Conservation (phyloP, 768 basidiomycete species). For the Fomitopsis serialis region DNA sequence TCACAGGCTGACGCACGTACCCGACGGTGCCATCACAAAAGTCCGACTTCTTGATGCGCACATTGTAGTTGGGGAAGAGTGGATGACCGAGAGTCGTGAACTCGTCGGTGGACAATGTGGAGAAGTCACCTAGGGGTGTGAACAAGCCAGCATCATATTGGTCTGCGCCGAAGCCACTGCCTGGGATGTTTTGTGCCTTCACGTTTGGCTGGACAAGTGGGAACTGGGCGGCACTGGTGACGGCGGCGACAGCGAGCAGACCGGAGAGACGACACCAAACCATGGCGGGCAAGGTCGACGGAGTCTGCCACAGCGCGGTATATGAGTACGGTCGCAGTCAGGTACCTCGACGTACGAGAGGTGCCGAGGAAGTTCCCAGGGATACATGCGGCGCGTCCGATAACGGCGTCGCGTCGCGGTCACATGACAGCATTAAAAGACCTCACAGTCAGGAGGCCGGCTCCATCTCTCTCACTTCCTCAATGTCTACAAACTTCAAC, state of each 20-base stretch:
- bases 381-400: not conserved
- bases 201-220: not conserved
- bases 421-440: not conserved
- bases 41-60: constrained; percentile 35
- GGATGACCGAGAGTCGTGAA: constrained; percentile 35
- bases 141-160: constrained; percentile 26
- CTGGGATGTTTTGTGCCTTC: too few relatives aligned
- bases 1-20: constrained; percentile 10
- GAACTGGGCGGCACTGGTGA: not conserved
- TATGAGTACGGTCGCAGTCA: not conserved
- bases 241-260: not conserved
- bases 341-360: not conserved
- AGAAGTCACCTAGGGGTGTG: constrained; percentile 26
- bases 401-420: not conserved
- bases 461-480: too few relatives aligned
- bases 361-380: not conserved
- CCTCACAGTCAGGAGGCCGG: too few relatives aligned
- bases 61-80: constrained; percentile 36
- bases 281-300: not conserved
- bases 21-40: constrained; percentile 38
- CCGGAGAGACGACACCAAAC: not conserved
- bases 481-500: too few relatives aligned
- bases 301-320: too few relatives aligned
- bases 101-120: constrained; percentile 25
- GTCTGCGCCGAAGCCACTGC: not conserved